Evolutionary conservation across 1,139 yeast genomes (phyloP).

Genomic region (Groenewaldozyma auringiensis): DNA sequence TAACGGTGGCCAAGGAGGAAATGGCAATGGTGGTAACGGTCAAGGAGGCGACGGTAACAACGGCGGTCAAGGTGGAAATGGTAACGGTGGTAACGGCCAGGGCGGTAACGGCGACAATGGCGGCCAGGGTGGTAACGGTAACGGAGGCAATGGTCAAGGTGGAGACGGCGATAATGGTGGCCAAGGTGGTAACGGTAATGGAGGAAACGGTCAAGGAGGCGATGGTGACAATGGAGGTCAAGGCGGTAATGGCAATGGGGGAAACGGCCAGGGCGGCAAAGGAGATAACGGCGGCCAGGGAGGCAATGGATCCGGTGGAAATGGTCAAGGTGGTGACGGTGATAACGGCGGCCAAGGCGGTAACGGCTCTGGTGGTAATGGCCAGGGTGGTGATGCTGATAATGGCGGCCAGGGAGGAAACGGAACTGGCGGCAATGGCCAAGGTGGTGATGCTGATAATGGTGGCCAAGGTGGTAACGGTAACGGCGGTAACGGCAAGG

Average conservation of each 20-base stretch:
- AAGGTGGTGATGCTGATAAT: neutral
- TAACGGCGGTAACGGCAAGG: conserved; percentile 6
- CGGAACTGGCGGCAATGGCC: conserved; percentile 5
- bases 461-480: neutral
- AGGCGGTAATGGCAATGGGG: conserved; percentile 2
- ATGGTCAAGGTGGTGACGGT: conserved; percentile 3
- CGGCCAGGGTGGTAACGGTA: neutral
- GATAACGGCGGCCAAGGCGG: neutral
- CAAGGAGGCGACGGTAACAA: neutral
- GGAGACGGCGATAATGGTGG: neutral
- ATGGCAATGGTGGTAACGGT: conserved; percentile 5
- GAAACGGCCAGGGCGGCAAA: conserved; percentile 5
- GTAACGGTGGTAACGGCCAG: conserved; percentile 4
- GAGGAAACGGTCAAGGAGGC: conserved; percentile 1
- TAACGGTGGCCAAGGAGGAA: conserved; percentile 1
- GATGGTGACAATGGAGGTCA: neutral
- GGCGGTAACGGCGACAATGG: conserved; percentile 1
- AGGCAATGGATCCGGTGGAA: conserved; percentile 6
- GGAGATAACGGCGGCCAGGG: conserved; percentile 1
- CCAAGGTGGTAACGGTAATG: neutral
- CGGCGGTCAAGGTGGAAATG: conserved; percentile 1
- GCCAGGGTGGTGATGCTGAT: neutral
- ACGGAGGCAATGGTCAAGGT: neutral
- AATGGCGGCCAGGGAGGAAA: conserved; percentile 1
- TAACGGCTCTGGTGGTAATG: neutral